A percentile compares a stretch with the other conserved stretches of the same genome.
Conservation (phyloP, 345 rosid species). For the Cochlearia excelsa region DNA sequence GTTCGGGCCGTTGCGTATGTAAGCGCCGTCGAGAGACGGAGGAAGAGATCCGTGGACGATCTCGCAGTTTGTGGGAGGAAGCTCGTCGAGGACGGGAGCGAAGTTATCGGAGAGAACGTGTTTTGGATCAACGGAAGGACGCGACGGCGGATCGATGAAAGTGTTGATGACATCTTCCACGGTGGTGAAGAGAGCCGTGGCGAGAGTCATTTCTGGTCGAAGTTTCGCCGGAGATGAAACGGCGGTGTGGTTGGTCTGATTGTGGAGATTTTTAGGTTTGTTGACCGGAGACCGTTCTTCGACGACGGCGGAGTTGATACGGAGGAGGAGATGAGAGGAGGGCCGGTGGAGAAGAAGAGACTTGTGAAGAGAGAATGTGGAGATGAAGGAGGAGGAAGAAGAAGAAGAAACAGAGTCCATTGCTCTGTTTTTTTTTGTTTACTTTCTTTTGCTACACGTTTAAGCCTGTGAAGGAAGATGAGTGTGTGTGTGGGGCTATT, state of each 20-base stretch:
- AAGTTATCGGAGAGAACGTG: conserved; percentile 40
- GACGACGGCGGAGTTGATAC: conserved; percentile 30
- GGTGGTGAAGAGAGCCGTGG: conserved; percentile 28
- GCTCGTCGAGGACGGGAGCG: conserved; percentile 40
- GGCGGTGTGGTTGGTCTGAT: background rate
- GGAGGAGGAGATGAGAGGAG: conserved; percentile 23
- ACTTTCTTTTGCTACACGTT: background rate
- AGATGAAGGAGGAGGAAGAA: conserved; percentile 30
- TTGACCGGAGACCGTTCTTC: conserved; percentile 28
- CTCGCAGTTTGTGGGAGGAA: conserved; percentile 37
- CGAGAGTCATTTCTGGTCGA: conserved; percentile 17
- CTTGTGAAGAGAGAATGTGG: conserved; percentile 23
- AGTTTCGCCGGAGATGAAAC: conserved; percentile 18
- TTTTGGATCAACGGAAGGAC: conserved; percentile 40
- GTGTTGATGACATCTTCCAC: conserved; percentile 37
- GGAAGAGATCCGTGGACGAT: conserved; percentile 35
- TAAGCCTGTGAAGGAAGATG: conserved; percentile 17
- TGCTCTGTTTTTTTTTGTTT: conserved; percentile 12
- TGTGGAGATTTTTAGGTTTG: conserved; percentile 20
- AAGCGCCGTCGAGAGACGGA: conserved; percentile 29
- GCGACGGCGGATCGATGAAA: conserved; percentile 41
- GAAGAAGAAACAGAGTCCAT: conserved; percentile 39
- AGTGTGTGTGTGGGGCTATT: conserved; percentile 29
- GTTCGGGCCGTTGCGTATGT: conserved; percentile 40
- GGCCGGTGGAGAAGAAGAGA: conserved; percentile 16